Evolutionary conservation across 2,329 filamentous ascomycete species (phyloP).

Genomic region (Ophiostoma triangulosporum): DNA sequence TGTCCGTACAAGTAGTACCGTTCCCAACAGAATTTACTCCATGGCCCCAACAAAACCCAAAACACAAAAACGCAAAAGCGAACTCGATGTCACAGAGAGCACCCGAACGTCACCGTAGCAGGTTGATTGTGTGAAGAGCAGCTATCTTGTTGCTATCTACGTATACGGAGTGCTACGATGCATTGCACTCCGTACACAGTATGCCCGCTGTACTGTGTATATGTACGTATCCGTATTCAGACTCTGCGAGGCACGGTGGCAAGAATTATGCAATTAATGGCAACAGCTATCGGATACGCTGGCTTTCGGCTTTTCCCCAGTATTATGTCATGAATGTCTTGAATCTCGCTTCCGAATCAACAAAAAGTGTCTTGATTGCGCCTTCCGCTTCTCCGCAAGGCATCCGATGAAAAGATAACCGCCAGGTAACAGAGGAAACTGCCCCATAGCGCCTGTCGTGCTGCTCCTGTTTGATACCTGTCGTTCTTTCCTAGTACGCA

Average conservation of each 20-base stretch:
- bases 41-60: constrained; percentile 9
- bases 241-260: too few species aligned
- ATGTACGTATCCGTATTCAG: too few species aligned
- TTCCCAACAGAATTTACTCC: constrained; percentile 12
- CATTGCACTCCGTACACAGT: too few species aligned
- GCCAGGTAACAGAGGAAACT: not conserved
- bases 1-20: not conserved
- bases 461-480: not conserved
- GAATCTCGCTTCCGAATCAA: too few species aligned
- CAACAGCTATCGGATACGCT: too few species aligned
- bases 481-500: constrained; percentile 1
- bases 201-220: too few species aligned
- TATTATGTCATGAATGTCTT: too few species aligned
- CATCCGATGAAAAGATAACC: too few species aligned
- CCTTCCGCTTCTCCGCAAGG: not conserved
- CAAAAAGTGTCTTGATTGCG: not conserved
- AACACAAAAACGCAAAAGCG: not conserved
- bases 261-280: too few species aligned
- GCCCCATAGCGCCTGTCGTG: not conserved
- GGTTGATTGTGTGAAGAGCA: too few species aligned
- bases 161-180: too few species aligned
- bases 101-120: not conserved
- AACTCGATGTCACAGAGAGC: not conserved
- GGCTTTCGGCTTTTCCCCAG: constrained; percentile 3
- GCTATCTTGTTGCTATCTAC: too few species aligned